Conservation (phyloP, 163 green algal genomes). For the Coccomyxa subellipsoidea region DNA sequence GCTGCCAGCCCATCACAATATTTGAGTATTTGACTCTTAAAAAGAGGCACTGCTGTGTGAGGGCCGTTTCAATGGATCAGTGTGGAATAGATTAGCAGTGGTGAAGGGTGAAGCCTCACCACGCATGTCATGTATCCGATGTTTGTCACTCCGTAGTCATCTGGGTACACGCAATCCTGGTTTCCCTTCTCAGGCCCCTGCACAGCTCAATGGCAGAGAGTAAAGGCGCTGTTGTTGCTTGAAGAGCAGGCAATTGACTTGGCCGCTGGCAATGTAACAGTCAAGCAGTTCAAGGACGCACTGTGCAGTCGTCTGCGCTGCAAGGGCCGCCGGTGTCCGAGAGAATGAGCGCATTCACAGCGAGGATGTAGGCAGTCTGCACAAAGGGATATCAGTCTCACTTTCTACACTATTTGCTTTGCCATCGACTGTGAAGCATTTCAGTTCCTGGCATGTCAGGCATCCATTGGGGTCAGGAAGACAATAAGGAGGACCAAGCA, state of each 20-base stretch:
- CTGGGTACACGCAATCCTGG: conserved; percentile 2
- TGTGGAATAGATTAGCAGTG: neutral
- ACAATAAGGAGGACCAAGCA: conserved; percentile 33
- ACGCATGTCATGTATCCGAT: neutral
- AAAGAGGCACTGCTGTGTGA: too few species aligned
- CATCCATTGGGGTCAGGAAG: neutral
- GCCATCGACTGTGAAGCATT: too few species aligned
- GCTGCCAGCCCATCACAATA: too few species aligned
- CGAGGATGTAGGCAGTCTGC: conserved; percentile 52
- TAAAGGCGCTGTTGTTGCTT: too few species aligned
- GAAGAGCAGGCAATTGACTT: too few species aligned
- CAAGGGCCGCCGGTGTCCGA: conserved; percentile 60
- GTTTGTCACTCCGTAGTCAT: conserved; percentile 1
- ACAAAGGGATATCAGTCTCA: too few species aligned
- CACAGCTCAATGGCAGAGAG: too few species aligned
- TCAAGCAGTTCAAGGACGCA: neutral
- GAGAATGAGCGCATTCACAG: conserved; percentile 60
- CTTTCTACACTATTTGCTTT: too few species aligned
- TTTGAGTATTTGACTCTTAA: too few species aligned
- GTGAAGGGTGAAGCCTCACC: neutral
- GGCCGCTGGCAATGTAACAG: neutral
- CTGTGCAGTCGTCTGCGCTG: conserved; percentile 30
- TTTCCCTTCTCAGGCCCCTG: neutral
- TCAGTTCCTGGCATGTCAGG: too few species aligned
- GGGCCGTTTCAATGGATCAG: neutral